Percentiles rank a stretch among this genome's conserved stretches.
Evolutionary conservation across 2,329 filamentous ascomycete species (phyloP).

Genomic region (Cladosporium colombiae): DNA sequence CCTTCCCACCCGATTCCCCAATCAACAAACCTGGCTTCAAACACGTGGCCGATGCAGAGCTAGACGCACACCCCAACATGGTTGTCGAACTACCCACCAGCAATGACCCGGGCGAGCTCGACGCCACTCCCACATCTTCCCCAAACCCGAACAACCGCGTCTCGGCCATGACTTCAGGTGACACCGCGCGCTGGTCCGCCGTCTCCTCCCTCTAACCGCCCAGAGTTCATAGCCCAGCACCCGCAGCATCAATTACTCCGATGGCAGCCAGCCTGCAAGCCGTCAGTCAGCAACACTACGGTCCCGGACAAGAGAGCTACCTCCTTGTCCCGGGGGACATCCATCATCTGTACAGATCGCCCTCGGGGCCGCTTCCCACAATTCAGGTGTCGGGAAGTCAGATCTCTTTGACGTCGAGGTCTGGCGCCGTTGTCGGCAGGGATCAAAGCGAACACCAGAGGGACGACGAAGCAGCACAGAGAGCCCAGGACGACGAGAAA

Average conservation of each 20-base stretch:
- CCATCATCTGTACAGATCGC: neutral
- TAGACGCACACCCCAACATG: neutral
- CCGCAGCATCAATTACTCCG: neutral
- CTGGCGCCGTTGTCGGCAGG: neutral
- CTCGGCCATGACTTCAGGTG: neutral
- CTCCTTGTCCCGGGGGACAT: neutral
- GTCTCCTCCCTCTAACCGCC: neutral
- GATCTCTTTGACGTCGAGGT: neutral
- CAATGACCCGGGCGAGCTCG: neutral
- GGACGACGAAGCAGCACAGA: neutral
- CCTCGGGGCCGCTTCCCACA: neutral
- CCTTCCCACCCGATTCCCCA: neutral
- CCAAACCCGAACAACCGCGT: neutral
- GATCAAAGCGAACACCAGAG: neutral
- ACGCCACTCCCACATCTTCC: neutral
- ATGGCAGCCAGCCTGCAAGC: neutral
- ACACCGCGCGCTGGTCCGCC: neutral
- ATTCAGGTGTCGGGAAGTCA: neutral
- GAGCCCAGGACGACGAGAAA: too few relatives aligned
- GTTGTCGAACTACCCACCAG: neutral
- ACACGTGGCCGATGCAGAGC: neutral
- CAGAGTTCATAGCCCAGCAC: neutral
- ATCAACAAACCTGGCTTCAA: neutral
- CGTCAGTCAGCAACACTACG: constrained; percentile 12
- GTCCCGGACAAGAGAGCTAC: neutral